Conservation (phyloP, 75 land plant genomes). For the Selaginella tamariscina region DNA sequence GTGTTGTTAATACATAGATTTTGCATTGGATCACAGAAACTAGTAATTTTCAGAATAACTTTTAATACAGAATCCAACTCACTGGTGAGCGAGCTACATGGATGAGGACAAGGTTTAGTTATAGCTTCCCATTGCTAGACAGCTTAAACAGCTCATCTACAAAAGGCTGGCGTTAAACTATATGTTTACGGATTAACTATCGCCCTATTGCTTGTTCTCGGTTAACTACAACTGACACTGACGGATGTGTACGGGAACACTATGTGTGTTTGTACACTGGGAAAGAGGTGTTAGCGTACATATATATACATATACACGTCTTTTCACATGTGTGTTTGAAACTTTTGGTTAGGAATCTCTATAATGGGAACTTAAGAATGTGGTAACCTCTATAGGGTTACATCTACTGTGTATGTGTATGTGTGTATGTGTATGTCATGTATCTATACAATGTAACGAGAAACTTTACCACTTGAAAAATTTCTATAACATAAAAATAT, state of each 20-base stretch:
- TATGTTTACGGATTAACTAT: not conserved
- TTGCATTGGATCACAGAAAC: not conserved
- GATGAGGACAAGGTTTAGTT: not conserved
- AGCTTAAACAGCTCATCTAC: not conserved
- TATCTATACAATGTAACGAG: too few relatives aligned
- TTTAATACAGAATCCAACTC: not conserved
- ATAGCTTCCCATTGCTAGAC: not conserved
- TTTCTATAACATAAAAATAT: not conserved
- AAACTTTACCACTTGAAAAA: too few relatives aligned
- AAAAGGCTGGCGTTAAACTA: not conserved
- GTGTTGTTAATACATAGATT: not conserved
- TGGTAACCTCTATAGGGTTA: too few relatives aligned
- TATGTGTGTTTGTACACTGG: too few relatives aligned
- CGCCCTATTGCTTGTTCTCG: not conserved
- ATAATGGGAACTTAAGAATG: too few relatives aligned
- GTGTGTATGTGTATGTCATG: too few relatives aligned
- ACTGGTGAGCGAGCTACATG: not conserved
- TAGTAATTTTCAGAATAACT: not conserved
- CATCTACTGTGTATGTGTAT: too few relatives aligned
- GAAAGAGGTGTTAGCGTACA: too few relatives aligned
- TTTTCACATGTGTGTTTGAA: too few relatives aligned
- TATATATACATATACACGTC: too few relatives aligned
- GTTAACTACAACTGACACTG: not conserved
- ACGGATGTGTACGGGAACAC: not conserved
- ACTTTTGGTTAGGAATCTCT: too few relatives aligned